These are phyloP conservation scores for Lactifluus subvellereus DNA, from an alignment of 768 basidiomycete genomes.

Conservation along the genomic window DNA sequence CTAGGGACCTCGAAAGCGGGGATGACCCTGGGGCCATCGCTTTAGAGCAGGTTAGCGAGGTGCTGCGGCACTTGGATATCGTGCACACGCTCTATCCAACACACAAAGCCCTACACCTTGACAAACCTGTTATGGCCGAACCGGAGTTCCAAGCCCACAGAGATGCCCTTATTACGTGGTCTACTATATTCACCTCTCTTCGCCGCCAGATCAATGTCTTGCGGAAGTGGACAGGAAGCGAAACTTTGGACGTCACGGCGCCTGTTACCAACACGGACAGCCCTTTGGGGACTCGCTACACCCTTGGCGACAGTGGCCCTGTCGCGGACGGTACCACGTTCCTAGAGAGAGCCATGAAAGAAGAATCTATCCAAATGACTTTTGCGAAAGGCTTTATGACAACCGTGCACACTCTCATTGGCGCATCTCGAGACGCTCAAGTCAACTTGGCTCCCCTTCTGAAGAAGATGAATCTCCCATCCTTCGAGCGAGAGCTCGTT, in stretches of 20 bases:
- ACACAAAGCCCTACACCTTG: conserved; percentile 69
- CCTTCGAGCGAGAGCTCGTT: conserved; percentile 83
- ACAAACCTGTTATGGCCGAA: conserved; percentile 67
- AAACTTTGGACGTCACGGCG: conserved; percentile 81
- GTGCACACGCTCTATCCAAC: conserved; percentile 85
- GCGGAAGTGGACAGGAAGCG: conserved; percentile 91
- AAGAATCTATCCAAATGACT: conserved; percentile 91
- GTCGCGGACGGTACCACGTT: conserved; percentile 74
- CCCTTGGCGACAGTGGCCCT: conserved; percentile 36
- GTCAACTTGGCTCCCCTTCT: conserved; percentile 72
- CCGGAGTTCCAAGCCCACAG: conserved; percentile 70
- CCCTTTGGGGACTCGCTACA: conserved; percentile 32
- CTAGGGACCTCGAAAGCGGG: conserved; percentile 39
- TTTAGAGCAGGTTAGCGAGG: conserved; percentile 53
- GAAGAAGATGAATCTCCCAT: conserved; percentile 84
- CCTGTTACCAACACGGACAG: conserved; percentile 64
- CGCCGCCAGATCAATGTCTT: conserved; percentile 74
- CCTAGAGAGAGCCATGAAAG: conserved; percentile 89
- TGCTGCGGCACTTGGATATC: conserved; percentile 72
- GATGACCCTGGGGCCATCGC: conserved; percentile 40
- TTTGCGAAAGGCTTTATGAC: conserved; percentile 88
- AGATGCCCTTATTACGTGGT: conserved; percentile 90
- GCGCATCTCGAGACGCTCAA: conserved; percentile 80
- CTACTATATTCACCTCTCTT: conserved; percentile 80
- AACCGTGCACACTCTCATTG: conserved; percentile 82